Base-by-base conservation (phyloP, 306 rosid species). In the Lablab purpureus region DNA sequence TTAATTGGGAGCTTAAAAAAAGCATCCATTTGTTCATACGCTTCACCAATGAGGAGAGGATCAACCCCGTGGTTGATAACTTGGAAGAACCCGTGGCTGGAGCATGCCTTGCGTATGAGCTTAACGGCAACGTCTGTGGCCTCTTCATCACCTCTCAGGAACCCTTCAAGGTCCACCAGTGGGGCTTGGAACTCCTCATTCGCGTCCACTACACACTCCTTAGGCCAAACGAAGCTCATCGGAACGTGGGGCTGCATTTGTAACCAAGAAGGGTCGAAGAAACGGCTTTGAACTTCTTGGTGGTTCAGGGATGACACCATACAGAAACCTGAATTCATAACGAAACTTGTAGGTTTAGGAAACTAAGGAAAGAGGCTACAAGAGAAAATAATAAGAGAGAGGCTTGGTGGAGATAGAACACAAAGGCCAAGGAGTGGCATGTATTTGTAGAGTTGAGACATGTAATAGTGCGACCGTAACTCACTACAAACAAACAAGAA, bases 11-110 rank as follows among this genome's bases (percentile, higher is more conserved):
- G 92, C 80, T 85, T 84, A 41, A 92, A 94, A 55, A 90, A 85
- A 14, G 73, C 18, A 17, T 75, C 88, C 84, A 83, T 73, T 7
- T 85, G 82, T 7, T 88, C 55, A 23, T 85, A 82, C 2, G 89
- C 96, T 10, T 75, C 15, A 0, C 18, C 13, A 56, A 90, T 72
- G 78, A 88, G 90, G 6, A 13, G 6, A 4, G 41, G 15, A 65
- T 85, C 87, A 19, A 90, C 84, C 0, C 97, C 97, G 9, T 94
- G 98, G 83, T 89, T 90, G 46, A 77, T 84, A 3, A 94, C 92
- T 71, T 90, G 92, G 78, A 94, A 94, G 83, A 91, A 89, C 15
- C 98, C 98, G 46, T 93, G 97, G 54, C 17, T 82, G 54, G 75
- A 50, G 70, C 96, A 90, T 23, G 98, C 90, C 25, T 34, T 75